Evolutionary conservation across 73 alveolate genomes (phyloP).

Genomic region (Paramecium sonneborni): DNA sequence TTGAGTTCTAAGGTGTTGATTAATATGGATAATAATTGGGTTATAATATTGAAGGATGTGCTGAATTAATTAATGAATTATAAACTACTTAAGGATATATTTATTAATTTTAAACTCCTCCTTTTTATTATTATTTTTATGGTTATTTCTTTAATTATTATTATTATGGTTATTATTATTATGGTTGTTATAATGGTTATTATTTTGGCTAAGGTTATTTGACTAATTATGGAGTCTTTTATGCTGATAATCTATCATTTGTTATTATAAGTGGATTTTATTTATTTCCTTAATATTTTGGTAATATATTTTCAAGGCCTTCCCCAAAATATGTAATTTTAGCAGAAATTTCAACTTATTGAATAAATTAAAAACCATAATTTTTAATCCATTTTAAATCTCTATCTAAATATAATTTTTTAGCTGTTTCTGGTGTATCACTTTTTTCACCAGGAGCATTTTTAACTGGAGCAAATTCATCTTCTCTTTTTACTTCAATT

Average conservation of each 20-base stretch:
- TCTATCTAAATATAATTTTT: slow-evolving; percentile 64
- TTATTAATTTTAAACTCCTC: neutral
- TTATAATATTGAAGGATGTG: neutral
- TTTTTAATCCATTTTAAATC: slow-evolving; percentile 68
- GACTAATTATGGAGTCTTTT: neutral
- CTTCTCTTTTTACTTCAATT: slow-evolving; percentile 72
- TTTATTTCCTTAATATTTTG: neutral
- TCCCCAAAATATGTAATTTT: neutral
- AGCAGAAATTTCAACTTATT: neutral
- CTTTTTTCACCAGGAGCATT: slow-evolving; percentile 76
- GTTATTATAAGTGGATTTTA: neutral
- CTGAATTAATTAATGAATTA: neutral
- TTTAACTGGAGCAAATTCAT: slow-evolving; percentile 90
- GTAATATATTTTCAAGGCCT: neutral
- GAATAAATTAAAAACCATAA: slow-evolving; percentile 35
- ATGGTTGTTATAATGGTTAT: neutral
- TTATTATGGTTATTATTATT: neutral
- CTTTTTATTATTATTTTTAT: neutral
- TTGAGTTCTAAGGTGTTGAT: neutral
- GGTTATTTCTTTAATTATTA: neutral
- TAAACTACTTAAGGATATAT: neutral
- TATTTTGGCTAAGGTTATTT: neutral
- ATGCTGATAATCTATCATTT: neutral
- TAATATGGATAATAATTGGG: neutral
- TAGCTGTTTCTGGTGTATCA: slow-evolving; percentile 82